These are phyloP conservation scores for Ocimum tenuiflorum DNA, from an alignment of 257 asterid species.

Conservation along the genomic window DNA sequence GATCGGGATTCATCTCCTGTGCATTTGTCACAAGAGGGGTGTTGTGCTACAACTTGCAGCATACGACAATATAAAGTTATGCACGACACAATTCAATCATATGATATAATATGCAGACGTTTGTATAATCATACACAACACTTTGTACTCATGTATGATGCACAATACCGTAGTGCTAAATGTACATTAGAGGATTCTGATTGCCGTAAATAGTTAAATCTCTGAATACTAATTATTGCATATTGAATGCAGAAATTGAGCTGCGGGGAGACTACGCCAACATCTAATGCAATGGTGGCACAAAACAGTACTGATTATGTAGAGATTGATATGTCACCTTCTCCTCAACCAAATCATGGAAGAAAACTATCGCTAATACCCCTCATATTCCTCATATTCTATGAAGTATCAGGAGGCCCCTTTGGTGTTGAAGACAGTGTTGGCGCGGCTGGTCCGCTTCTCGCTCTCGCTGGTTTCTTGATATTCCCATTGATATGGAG, in stretches of 20 bases:
- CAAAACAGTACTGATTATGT: conserved; percentile 24
- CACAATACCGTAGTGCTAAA: background rate
- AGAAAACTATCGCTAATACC: conserved; percentile 45
- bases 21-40: too few species aligned
- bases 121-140: background rate
- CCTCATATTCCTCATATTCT: conserved; percentile 53
- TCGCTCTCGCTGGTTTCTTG: conserved; percentile 53
- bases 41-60: too few species aligned
- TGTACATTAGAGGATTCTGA: too few species aligned
- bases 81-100: too few species aligned
- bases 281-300: conserved; percentile 30
- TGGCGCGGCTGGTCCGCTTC: conserved; percentile 60
- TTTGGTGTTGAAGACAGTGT: conserved; percentile 68
- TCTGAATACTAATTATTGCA: too few species aligned
- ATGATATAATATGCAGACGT: background rate
- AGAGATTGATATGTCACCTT: conserved; percentile 23
- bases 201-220: too few species aligned
- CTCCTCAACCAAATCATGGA: conserved; percentile 28
- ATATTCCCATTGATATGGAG: conserved; percentile 64
- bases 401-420: conserved; percentile 71
- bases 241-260: conserved; percentile 37
- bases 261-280: conserved; percentile 22
- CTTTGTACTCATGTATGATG: too few species aligned
- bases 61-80: too few species aligned
- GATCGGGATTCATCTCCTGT: too few species aligned